A percentile compares a stretch with the other conserved stretches of the same genome.
Conservation (phyloP, 2,329 filamentous ascomycete genomes). For the Colletotrichum sidae region DNA sequence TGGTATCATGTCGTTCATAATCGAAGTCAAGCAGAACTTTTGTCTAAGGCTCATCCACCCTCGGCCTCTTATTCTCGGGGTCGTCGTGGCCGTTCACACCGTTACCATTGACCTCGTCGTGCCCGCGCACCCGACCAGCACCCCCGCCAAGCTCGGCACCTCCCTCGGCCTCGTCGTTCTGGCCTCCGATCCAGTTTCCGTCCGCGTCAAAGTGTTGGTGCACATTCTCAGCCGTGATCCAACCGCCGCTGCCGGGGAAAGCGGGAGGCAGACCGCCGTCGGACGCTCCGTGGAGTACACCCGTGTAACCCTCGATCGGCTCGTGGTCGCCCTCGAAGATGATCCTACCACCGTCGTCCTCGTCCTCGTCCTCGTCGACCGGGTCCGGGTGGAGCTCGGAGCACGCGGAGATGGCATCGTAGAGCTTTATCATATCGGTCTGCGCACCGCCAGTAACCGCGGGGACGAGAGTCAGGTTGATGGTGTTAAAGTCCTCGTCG, state of each 20-base stretch:
- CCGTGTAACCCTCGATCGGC: slow-evolving; percentile 67
- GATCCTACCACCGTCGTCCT: slow-evolving; percentile 66
- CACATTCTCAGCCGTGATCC: slow-evolving; percentile 94
- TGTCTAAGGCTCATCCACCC: slow-evolving; percentile 50
- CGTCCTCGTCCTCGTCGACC: slow-evolving; percentile 67
- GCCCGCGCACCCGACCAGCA: slow-evolving; percentile 67
- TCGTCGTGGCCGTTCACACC: slow-evolving; percentile 57
- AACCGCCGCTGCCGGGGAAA: slow-evolving; percentile 79
- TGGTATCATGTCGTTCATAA: slow-evolving; percentile 32
- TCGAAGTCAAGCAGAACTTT: not conserved
- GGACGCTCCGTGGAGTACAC: slow-evolving; percentile 61
- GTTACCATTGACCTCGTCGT: slow-evolving; percentile 64
- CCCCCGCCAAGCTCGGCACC: slow-evolving; percentile 71
- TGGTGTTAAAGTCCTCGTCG: slow-evolving; percentile 70
- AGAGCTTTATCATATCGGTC: slow-evolving; percentile 61
- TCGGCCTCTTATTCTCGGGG: slow-evolving; percentile 59
- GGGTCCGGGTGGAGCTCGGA: slow-evolving; percentile 82
- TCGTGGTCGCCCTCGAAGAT: slow-evolving; percentile 69
- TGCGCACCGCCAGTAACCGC: slow-evolving; percentile 42
- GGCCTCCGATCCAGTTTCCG: slow-evolving; percentile 77
- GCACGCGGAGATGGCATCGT: slow-evolving; percentile 78
- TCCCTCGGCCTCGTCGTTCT: slow-evolving; percentile 47
- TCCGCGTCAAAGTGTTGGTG: slow-evolving; percentile 84
- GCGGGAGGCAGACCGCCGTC: slow-evolving; percentile 71
- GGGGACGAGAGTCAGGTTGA: slow-evolving; percentile 77